A percentile compares a stretch with the other conserved stretches of the same genome.
Conservation (phyloP, 2,329 filamentous ascomycete genomes). For the Paraconiothyrium sp. region DNA sequence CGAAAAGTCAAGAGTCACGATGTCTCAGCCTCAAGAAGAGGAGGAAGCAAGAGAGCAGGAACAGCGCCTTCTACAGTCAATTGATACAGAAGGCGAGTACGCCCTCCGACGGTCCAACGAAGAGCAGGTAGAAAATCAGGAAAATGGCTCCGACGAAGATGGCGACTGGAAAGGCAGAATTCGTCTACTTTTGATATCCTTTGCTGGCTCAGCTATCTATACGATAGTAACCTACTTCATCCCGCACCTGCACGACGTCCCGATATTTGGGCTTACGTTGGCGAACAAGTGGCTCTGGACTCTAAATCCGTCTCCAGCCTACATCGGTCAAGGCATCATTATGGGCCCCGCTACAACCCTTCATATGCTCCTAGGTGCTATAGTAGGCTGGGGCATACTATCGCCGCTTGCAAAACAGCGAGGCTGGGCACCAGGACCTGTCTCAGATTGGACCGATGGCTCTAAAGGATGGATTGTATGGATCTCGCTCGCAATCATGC, state of each 20-base stretch:
- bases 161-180: constrained; percentile 71
- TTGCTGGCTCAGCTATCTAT: constrained; percentile 66
- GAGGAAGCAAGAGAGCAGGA: constrained; percentile 44
- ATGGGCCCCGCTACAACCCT: constrained; percentile 96
- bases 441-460: constrained; percentile 88
- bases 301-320: constrained; percentile 94
- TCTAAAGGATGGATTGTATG: constrained; percentile 99
- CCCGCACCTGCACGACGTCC: constrained; percentile 83
- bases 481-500: constrained; percentile 95
- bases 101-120: constrained; percentile 31
- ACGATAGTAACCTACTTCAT: constrained; percentile 91
- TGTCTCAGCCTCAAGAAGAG: constrained; percentile 13
- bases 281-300: constrained; percentile 92
- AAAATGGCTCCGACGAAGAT: constrained; percentile 43
- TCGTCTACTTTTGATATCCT: constrained; percentile 66
- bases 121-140: constrained; percentile 28
- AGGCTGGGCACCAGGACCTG: constrained; percentile 89
- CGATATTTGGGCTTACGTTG: constrained; percentile 79
- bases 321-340: constrained; percentile 96
- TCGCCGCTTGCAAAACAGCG: constrained; percentile 86
- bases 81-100: constrained; percentile 32
- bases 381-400: constrained; percentile 89
- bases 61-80: constrained; percentile 43
- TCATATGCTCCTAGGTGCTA: constrained; percentile 91
- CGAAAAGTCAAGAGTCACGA: constrained; percentile 31